Conservation (phyloP, 2,329 filamentous ascomycete genomes). For the Pseudogymnoascus sp. region DNA sequence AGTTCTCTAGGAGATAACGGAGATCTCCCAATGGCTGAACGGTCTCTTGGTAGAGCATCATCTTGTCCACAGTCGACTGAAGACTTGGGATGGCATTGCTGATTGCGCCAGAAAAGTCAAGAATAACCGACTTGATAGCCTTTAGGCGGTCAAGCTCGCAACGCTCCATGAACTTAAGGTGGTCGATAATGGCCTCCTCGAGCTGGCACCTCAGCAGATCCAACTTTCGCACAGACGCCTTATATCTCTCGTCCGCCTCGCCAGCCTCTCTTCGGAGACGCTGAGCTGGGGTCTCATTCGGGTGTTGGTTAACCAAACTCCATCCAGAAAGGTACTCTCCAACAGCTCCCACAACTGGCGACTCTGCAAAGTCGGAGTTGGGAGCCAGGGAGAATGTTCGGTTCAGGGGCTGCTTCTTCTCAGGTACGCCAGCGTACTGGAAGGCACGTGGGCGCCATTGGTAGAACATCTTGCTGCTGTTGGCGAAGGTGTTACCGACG, state of each 20-base stretch:
- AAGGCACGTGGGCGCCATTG: slow-evolving; percentile 95
- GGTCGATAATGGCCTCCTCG: slow-evolving; percentile 89
- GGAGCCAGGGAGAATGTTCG: slow-evolving; percentile 67
- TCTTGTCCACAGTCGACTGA: slow-evolving; percentile 92
- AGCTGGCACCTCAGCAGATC: slow-evolving; percentile 86
- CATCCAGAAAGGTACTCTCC: slow-evolving; percentile 85
- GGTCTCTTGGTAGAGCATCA: slow-evolving; percentile 98
- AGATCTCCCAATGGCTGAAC: slow-evolving; percentile 89
- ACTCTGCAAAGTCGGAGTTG: slow-evolving; percentile 42
- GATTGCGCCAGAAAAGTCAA: slow-evolving; percentile 95
- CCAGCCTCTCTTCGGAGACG: slow-evolving; percentile 79
- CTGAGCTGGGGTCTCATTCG: slow-evolving; percentile 88
- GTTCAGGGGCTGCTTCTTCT: slow-evolving; percentile 68
- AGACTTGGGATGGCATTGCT: slow-evolving; percentile 96
- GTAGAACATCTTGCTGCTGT: slow-evolving; percentile 95
- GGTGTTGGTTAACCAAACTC: slow-evolving; percentile 83
- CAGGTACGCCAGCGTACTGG: slow-evolving; percentile 75
- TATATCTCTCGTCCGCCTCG: slow-evolving; percentile 92
- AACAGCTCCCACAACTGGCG: slow-evolving; percentile 70
- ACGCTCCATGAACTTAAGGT: slow-evolving; percentile 92
- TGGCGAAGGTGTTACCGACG: slow-evolving; percentile 90
- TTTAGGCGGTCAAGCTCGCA: slow-evolving; percentile 94
- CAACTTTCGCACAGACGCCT: slow-evolving; percentile 72
- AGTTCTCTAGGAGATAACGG: slow-evolving; percentile 91
- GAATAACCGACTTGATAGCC: slow-evolving; percentile 94